Evolutionary conservation across 1,139 yeast species (phyloP), one percentile per base, ranked within the genome.

Genomic region (Citeromyces hawaiiensis): DNA sequence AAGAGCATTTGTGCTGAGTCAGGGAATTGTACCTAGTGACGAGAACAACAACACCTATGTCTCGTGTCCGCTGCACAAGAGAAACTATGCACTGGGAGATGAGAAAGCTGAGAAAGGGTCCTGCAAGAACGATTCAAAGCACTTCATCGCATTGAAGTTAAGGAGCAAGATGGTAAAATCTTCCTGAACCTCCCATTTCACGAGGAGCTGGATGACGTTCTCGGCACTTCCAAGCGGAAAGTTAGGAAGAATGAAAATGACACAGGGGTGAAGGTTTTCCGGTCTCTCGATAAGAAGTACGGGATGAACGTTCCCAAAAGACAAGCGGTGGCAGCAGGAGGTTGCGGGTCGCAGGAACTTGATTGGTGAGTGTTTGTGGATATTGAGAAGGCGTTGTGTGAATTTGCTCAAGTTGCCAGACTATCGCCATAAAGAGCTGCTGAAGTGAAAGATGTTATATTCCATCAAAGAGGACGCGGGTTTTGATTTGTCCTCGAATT

Each of bases 331-430:
- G 40, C 44, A 2, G 39, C 40, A 33, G 45, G 42, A 6, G 42
- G 43, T 15, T 42, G 42, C 5, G 40, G 39, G 32, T 32, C 16
- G 21, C 36, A 16, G 19, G 46, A 5, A 48, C 46, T n/a, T 46
- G 50, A 49, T 47, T 40, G 34, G 34, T n/a, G 18, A 14, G n/a
- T n/a, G n/a, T n/a, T n/a, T n/a, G n/a, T n/a, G n/a, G n/a, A n/a
- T n/a, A n/a, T n/a, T n/a, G n/a, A n/a, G n/a, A n/a, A n/a, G n/a
- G n/a, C n/a, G n/a, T 0, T 91, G 98, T 64, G 86, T 87, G 21
- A 93, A 91, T 54, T 58, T 91, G 43, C 63, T 91, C 44, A 87
- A 83, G 52, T 58, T 93, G 35, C 98, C 98, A 0, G 82, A 85
- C 53, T 91, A 91, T 55, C 60, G 63, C 45, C 64, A 81, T 50